Evolutionary conservation across 169 alveolate species (phyloP).

Genomic region (Eimeria acervulina): DNA sequence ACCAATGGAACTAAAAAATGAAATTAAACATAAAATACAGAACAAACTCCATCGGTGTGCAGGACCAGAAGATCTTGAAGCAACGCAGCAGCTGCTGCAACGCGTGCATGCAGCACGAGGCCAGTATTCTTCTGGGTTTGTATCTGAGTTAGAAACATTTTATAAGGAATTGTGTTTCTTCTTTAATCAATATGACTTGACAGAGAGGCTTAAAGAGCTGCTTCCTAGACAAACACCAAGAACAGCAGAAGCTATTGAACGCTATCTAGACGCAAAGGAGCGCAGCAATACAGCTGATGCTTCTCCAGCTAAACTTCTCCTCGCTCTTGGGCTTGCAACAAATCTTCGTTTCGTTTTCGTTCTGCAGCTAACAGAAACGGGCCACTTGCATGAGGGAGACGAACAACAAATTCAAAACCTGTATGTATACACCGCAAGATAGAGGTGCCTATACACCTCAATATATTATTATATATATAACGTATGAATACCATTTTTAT

Average conservation of each 20-base stretch:
- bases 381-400: not conserved
- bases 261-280: constrained; percentile 65
- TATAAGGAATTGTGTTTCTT: constrained; percentile 64
- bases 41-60: constrained; percentile 87
- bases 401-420: not conserved
- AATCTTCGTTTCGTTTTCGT: constrained; percentile 46
- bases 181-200: constrained; percentile 71
- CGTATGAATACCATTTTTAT: too few species aligned
- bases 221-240: not conserved
- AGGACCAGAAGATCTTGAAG: constrained; percentile 83
- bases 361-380: constrained; percentile 41
- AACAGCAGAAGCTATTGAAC: not conserved
- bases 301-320: constrained; percentile 54
- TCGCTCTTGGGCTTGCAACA: constrained; percentile 41
- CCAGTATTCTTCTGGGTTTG: constrained; percentile 31
- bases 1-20: constrained; percentile 69
- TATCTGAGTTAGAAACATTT: constrained; percentile 66
- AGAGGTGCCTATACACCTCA: too few species aligned
- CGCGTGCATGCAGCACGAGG: constrained; percentile 49
- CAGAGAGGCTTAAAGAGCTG: constrained; percentile 40
- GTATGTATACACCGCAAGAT: too few species aligned
- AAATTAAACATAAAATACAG: constrained; percentile 82
- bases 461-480: too few species aligned
- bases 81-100: constrained; percentile 60
- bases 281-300: constrained; percentile 65